These are phyloP conservation scores for Mucor ambiguus DNA, from an alignment of 371 early-diverging fungal genomes.

Conservation along the genomic window DNA sequence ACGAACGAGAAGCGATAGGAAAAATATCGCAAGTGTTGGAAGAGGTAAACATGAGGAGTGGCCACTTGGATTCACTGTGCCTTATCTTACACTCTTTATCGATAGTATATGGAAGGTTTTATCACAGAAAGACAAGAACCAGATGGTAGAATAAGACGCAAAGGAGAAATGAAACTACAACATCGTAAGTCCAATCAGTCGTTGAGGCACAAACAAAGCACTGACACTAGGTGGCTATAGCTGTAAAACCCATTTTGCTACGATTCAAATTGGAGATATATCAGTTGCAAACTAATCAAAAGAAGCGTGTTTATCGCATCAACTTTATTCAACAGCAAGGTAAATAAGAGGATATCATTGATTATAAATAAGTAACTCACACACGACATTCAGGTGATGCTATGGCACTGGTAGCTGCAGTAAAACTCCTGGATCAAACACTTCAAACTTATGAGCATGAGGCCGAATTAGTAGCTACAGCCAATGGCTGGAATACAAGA, in stretches of 20 bases:
- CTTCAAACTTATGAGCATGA: conserved; percentile 46
- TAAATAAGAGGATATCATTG: neutral
- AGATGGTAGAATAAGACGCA: conserved; percentile 43
- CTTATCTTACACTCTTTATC: neutral
- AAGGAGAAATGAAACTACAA: conserved; percentile 42
- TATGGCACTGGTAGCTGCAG: conserved; percentile 44
- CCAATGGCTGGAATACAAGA: conserved; percentile 34
- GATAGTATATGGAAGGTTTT: conserved; percentile 43
- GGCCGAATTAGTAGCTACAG: conserved; percentile 36
- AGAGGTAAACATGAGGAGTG: conserved; percentile 30
- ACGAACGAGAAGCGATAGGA: conserved; percentile 48
- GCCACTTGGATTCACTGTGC: neutral
- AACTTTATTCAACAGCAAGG: conserved; percentile 54
- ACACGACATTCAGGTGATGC: conserved; percentile 35
- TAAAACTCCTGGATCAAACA: conserved; percentile 39
- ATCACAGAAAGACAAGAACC: conserved; percentile 42
- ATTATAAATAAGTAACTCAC: neutral
- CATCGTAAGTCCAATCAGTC: conserved; percentile 22
- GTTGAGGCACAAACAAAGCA: neutral
- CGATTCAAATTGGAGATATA: conserved; percentile 43
- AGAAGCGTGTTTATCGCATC: conserved; percentile 32
- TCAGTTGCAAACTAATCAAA: conserved; percentile 24
- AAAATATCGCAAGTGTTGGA: conserved; percentile 45
- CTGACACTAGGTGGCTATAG: neutral
- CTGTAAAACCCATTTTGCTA: conserved; percentile 33